Evolutionary conservation across 768 basidiomycete genomes (phyloP).

Genomic region (Phanerochaete sordida): DNA sequence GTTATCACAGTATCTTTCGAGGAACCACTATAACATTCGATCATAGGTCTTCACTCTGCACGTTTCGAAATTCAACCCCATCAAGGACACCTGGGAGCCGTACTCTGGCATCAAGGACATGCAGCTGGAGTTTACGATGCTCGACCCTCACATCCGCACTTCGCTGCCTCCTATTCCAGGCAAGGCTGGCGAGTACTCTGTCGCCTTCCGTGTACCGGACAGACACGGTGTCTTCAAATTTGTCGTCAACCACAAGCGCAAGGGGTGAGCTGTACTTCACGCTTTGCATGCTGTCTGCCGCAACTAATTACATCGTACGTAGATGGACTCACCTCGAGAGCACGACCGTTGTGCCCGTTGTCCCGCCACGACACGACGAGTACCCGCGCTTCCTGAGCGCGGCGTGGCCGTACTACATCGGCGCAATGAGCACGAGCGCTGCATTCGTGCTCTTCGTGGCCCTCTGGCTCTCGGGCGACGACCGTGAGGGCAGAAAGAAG

Average conservation of each 20-base stretch:
- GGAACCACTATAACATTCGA: background rate
- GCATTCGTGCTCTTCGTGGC: constrained; percentile 85
- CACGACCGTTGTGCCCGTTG: constrained; percentile 77
- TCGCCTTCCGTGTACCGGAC: constrained; percentile 89
- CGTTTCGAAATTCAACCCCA: constrained; percentile 65
- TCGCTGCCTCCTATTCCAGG: constrained; percentile 57
- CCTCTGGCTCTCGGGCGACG: constrained; percentile 84
- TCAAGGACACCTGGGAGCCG: constrained; percentile 60
- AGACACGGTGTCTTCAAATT: constrained; percentile 99
- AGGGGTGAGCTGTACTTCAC: constrained; percentile 54
- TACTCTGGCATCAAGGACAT: constrained; percentile 72
- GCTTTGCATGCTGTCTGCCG: background rate
- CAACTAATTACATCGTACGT: background rate
- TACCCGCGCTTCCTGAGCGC: constrained; percentile 94
- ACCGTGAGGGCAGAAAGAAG: constrained; percentile 56
- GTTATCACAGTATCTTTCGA: background rate
- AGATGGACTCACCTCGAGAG: constrained; percentile 77
- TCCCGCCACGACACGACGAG: constrained; percentile 91
- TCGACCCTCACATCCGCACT: constrained; percentile 93
- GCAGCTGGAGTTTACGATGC: constrained; percentile 97
- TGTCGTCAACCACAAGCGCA: constrained; percentile 84
- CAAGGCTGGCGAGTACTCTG: constrained; percentile 65
- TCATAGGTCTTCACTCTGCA: constrained; percentile 68
- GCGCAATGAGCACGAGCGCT: constrained; percentile 83
- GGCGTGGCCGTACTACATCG: constrained; percentile 94